Evolutionary conservation across 345 rosid species (phyloP).

Genomic region (Eucalyptus shirleyi): DNA sequence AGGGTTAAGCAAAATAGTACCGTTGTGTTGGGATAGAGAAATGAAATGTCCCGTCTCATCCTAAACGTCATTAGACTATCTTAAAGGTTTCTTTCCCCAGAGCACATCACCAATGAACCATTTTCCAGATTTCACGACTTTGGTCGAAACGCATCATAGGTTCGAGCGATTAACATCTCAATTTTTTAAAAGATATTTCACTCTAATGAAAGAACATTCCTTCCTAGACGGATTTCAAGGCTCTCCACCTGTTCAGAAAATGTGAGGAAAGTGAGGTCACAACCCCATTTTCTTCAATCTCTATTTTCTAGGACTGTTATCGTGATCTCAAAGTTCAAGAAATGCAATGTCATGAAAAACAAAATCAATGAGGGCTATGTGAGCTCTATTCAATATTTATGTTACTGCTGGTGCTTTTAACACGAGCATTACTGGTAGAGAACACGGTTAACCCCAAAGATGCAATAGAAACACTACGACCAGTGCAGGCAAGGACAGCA

Average conservation of each 20-base stretch:
- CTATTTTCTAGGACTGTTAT: background rate
- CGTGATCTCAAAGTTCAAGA: background rate
- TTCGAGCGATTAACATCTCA: background rate
- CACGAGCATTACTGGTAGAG: background rate
- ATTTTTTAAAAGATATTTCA: background rate
- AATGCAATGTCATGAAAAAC: background rate
- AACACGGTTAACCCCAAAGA: background rate
- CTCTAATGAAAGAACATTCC: background rate
- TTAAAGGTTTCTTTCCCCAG: background rate
- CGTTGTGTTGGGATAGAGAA: background rate
- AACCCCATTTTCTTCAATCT: background rate
- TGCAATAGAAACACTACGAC: background rate
- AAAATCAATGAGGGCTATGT: background rate
- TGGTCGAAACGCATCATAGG: background rate
- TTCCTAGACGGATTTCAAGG: background rate
- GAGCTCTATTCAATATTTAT: background rate
- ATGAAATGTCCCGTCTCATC: background rate
- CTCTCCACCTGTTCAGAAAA: background rate
- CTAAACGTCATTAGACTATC: background rate
- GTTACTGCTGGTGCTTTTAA: background rate
- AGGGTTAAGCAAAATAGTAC: background rate
- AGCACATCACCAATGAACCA: background rate
- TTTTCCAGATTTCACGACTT: background rate
- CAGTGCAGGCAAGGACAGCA: background rate
- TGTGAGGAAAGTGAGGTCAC: background rate